Evolutionary conservation across 129 eudicot genomes (phyloP), one percentile per base, ranked within the genome.

Genomic region (Helichrysum umbraculigerum): DNA sequence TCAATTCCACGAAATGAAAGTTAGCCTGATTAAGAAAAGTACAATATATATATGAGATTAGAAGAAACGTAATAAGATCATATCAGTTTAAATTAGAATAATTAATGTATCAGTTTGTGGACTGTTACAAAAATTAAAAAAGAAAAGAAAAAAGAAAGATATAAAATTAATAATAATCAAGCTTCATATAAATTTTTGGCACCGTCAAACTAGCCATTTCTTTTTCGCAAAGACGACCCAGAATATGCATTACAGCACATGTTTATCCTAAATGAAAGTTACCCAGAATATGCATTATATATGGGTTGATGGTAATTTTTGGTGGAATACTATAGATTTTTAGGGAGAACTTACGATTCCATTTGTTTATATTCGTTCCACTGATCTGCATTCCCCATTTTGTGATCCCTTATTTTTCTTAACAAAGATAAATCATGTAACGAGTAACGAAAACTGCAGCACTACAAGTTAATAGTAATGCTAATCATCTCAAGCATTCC

Each of bases 11-110:
- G 3, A 20, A 71, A 65, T 35, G 44, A 68, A 62, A 29, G 39
- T 75, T 39, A 47, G 52, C 83, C 90, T 76, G 74, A 52, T 41
- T 60, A 56, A 19, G 66, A 82, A 64, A 20, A 54, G 51, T 65
- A 65, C 51, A 79, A 78, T 21, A 19, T 22, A 50, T 71, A 61
- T 51, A 57, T 28, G 25, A 64, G 68, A 77, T 60, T 19, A 42
- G 37, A 42, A 41, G 20, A 57, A 59, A 57, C 65, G 52, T 44
- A 7, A 63, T 14, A 44, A 41, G 62, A 32, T 28, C 20, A 32
- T 39, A 62, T 61, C 37, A 22, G 11, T 25, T 12, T 61, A 61
- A 29, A 15, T 9, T 54, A 19, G 8, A 32, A 29, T 30, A 19
- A 52, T 21, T n/a, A 37, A 58, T 71, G 9, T 30, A 71, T 15